Evolutionary conservation across 495 filamentous ascomycete species (phyloP).

Genomic region (Podospora pseudopauciseta): DNA sequence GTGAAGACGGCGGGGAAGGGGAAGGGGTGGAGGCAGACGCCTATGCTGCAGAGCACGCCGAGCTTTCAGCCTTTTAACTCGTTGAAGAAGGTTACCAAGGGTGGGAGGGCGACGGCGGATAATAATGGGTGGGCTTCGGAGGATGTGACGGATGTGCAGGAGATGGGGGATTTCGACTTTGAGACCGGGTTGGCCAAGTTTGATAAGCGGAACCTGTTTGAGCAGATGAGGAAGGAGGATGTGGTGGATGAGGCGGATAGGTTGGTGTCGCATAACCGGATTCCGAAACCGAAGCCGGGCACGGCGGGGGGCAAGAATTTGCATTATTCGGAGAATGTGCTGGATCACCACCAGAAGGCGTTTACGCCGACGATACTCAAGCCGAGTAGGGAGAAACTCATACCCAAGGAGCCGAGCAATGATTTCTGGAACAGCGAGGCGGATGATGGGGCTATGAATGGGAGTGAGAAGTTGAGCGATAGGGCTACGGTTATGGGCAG

Average conservation of each 20-base stretch:
- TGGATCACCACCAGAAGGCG: conserved; percentile 49
- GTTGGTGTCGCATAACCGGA: conserved; percentile 82
- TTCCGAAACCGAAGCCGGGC: conserved; percentile 64
- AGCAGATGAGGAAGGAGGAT: conserved; percentile 81
- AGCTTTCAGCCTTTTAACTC: conserved; percentile 55
- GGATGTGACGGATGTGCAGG: conserved; percentile 95
- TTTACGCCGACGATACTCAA: conserved; percentile 31
- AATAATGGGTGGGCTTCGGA: conserved; percentile 96
- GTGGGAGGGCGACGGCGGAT: conserved; percentile 51
- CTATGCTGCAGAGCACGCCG: conserved; percentile 61
- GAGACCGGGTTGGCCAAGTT: conserved; percentile 83
- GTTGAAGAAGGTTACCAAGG: conserved; percentile 51
- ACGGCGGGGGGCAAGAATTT: conserved; percentile 86
- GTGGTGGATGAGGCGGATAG: conserved; percentile 82
- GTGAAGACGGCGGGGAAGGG: conserved; percentile 39
- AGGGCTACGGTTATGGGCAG: conserved; percentile 41
- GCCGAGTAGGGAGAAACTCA: conserved; percentile 45
- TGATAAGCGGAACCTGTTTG: conserved; percentile 85
- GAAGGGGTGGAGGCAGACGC: conserved; percentile 81
- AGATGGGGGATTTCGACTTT: conserved; percentile 91
- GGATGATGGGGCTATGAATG: conserved; percentile 53
- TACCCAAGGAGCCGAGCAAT: conserved; percentile 38
- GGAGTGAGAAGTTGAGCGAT: conserved; percentile 46
- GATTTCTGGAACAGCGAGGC: conserved; percentile 68
- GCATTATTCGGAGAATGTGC: conserved; percentile 87